Conservation (phyloP, 345 rosid genomes). For the Aquilaria sinensis region DNA sequence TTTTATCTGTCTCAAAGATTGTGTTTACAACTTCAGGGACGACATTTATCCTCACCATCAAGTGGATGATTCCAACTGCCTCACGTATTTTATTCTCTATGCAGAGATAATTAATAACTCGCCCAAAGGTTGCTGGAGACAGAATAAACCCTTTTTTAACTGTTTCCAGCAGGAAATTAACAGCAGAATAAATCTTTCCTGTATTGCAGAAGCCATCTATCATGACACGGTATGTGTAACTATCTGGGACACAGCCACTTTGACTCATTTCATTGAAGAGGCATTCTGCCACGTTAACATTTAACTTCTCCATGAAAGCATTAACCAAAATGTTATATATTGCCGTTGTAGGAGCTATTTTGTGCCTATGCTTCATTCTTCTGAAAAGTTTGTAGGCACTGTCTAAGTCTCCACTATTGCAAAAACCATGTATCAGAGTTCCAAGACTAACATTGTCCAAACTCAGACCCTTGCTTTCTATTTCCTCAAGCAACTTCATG, state of each 20-base stretch:
- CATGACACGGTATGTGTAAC: conserved; percentile 71
- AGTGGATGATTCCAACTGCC: conserved; percentile 65
- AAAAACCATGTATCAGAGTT: conserved; percentile 64
- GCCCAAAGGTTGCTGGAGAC: conserved; percentile 61
- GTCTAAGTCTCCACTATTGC: conserved; percentile 55
- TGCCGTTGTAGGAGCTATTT: conserved; percentile 43
- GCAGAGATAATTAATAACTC: conserved; percentile 78
- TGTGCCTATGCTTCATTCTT: conserved; percentile 44
- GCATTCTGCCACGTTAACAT: conserved; percentile 48
- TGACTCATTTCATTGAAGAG: conserved; percentile 66
- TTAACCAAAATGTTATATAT: conserved; percentile 78
- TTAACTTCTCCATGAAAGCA: conserved; percentile 58
- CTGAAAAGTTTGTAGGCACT: conserved; percentile 59
- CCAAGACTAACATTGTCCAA: conserved; percentile 64
- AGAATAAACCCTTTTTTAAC: conserved; percentile 66
- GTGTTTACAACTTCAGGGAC: conserved; percentile 73
- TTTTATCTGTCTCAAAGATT: conserved; percentile 73
- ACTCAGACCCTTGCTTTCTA: conserved; percentile 42
- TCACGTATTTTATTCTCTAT: conserved; percentile 56
- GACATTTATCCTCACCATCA: conserved; percentile 59
- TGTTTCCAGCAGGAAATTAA: conserved; percentile 43
- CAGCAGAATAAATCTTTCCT: conserved; percentile 54
- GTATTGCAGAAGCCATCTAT: conserved; percentile 81
- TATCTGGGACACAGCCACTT: conserved; percentile 54
- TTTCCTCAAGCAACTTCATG: conserved; percentile 49